Evolutionary conservation across 495 filamentous ascomycete species (phyloP), one percentile per base, ranked within the genome.

Genomic region (Hyphodiscus hymeniophilus): DNA sequence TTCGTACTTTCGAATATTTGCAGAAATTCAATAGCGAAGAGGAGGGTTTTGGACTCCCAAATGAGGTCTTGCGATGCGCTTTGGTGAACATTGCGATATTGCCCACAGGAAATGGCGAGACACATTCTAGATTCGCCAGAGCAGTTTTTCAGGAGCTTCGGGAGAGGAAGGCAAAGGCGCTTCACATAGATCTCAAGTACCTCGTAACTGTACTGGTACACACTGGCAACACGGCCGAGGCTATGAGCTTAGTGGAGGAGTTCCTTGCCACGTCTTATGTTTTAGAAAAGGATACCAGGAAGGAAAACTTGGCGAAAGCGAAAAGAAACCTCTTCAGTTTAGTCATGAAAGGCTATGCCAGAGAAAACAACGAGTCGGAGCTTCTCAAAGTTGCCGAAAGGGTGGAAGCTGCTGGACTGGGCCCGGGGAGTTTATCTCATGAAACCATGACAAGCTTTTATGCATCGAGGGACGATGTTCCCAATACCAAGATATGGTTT

Each of bases 291-390:
- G 26, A 4, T 28, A 5, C 26, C 10, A 5, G 5, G 26, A 28
- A 28, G 26, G 26, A 28, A 10, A 28, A 28, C 26, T 10, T 28
- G 10, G 10, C 23, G 20, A 45, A 30, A 33, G 26, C 26, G n/a
- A 45, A 20, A 45, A 28, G 23, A 40, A 33, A n/a, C 35, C 66
- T 74, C n/a, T 89, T 84, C 79, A 63, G 70, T 2, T 57, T 63
- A 11, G 67, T 89, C 4, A 54, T 92, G 28, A 65, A 67, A 24
- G 87, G 88, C 1, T 82, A 90, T 52, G 79, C 78, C 12, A 66
- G 66, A 48, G 79, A 87, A 51, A 74, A 74, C 8, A 75, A 80
- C 45, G 67, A 79, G 53, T 45, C 73, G 56, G 70, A 76, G 46
- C 60, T 86, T 11, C 42, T 76, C 3, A 54, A 59, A 26, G 64